These are phyloP conservation scores for Pseudonitzschia delicatissima DNA, from an alignment of 108 stramenopile genomes.

Conservation along the genomic window DNA sequence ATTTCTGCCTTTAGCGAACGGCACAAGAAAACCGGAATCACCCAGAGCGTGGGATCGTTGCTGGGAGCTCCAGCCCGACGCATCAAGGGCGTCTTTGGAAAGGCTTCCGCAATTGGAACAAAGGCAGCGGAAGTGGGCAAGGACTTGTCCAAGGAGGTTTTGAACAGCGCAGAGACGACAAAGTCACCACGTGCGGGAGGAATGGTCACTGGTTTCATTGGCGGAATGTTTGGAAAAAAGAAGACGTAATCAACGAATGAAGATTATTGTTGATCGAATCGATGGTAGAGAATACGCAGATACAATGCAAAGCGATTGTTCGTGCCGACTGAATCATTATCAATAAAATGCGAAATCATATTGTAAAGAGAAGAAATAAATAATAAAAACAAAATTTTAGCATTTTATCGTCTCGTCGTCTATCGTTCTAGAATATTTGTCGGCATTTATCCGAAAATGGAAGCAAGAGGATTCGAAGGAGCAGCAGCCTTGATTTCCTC, in stretches of 20 bases:
- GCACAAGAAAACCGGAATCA: constrained; percentile 39
- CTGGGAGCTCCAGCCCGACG: constrained; percentile 70
- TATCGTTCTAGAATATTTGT: too few relatives aligned
- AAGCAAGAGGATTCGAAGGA: too few relatives aligned
- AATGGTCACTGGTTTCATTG: constrained; percentile 52
- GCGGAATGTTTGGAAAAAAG: constrained; percentile 46
- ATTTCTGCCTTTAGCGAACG: constrained; percentile 78
- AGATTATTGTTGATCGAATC: too few relatives aligned
- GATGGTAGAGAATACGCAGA: too few relatives aligned
- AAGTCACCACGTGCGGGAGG: too few relatives aligned
- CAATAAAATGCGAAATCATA: too few relatives aligned
- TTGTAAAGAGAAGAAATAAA: too few relatives aligned
- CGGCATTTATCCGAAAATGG: too few relatives aligned
- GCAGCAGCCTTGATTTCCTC: constrained; percentile 35
- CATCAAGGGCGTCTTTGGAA: constrained; percentile 71
- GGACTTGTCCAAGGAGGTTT: constrained; percentile 74
- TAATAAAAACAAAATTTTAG: too few relatives aligned
- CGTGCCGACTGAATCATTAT: too few relatives aligned
- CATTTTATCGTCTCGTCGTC: too few relatives aligned
- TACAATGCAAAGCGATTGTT: too few relatives aligned
- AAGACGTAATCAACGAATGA: constrained; percentile 10
- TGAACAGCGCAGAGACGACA: constrained; percentile 51
- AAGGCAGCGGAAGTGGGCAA: constrained; percentile 73
- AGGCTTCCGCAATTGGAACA: constrained; percentile 64
- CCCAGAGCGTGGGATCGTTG: constrained; percentile 61